A percentile compares a stretch with the other conserved stretches of the same genome.
These are phyloP conservation scores for Diaporthe batatas DNA, from an alignment of 2,329 filamentous ascomycete genomes.

Conservation along the genomic window DNA sequence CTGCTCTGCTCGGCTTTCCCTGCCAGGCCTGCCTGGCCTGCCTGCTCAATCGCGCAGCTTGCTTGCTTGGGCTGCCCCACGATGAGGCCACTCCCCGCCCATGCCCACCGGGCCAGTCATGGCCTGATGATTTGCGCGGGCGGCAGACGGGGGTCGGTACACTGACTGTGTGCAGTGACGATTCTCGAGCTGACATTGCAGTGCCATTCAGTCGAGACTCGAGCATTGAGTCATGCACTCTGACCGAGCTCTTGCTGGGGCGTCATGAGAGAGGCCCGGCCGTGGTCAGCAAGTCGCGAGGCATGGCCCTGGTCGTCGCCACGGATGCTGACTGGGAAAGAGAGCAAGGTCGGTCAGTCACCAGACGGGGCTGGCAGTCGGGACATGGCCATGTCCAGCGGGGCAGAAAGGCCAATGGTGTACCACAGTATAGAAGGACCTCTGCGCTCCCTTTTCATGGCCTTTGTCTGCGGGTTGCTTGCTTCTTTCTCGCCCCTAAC, in stretches of 20 bases:
- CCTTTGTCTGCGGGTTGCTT: not conserved
- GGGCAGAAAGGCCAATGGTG: not conserved
- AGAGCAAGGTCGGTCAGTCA: not conserved
- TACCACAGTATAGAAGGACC: not conserved
- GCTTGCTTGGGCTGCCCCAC: slow-evolving; percentile 17
- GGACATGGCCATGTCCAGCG: not conserved
- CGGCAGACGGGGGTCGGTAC: too few relatives aligned
- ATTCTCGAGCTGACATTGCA: slow-evolving; percentile 1
- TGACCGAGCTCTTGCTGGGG: not conserved
- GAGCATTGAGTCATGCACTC: slow-evolving; percentile 12
- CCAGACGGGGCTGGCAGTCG: not conserved
- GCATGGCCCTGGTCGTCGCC: not conserved
- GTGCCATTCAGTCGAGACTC: too few relatives aligned
- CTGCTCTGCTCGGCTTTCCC: not conserved
- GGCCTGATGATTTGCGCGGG: slow-evolving; percentile 16
- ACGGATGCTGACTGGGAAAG: too few relatives aligned
- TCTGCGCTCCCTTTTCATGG: not conserved
- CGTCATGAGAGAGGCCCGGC: not conserved
- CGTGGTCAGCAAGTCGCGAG: not conserved
- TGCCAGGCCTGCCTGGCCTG: too few relatives aligned
- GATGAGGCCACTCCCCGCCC: slow-evolving; percentile 26
- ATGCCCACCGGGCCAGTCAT: not conserved
- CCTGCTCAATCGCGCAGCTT: slow-evolving; percentile 24
- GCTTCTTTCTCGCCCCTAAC: too few relatives aligned
- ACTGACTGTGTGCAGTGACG: too few relatives aligned